These are phyloP conservation scores for Volvox reticuliferus DNA, from an alignment of 139 green algal species.

Conservation along the genomic window DNA sequence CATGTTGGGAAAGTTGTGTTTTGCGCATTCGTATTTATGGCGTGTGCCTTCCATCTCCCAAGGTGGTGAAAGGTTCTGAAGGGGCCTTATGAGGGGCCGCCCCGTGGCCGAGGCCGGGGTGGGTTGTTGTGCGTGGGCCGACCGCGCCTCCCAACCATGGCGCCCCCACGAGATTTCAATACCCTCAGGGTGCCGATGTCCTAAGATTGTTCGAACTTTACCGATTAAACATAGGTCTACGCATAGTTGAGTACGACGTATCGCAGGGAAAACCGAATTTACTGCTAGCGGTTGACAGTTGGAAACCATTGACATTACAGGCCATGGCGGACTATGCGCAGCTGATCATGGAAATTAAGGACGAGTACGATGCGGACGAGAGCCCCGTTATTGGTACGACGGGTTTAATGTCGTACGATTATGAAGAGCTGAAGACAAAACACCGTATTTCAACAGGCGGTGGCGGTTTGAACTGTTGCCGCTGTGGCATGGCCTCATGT, in stretches of 20 bases:
- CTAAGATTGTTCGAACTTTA: not conserved
- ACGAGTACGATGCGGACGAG: constrained; percentile 30
- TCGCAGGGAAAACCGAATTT: too few species aligned
- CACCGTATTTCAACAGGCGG: too few species aligned
- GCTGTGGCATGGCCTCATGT: too few species aligned
- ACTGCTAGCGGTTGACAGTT: not conserved
- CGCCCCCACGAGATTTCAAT: too few species aligned
- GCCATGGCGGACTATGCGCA: constrained; percentile 87
- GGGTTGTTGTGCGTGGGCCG: not conserved
- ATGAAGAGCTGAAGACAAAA: too few species aligned
- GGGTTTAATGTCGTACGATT: too few species aligned
- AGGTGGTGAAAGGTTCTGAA: not conserved
- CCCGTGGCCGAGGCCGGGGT: too few species aligned
- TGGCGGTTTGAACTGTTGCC: too few species aligned
- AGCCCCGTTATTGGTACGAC: constrained; percentile 70
- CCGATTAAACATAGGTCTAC: not conserved
- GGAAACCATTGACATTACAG: not conserved
- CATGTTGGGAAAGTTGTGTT: not conserved
- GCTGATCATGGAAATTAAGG: constrained; percentile 71
- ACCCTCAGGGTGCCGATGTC: too few species aligned
- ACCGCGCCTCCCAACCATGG: too few species aligned
- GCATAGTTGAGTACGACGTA: too few species aligned
- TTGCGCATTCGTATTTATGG: not conserved
- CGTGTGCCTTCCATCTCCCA: too few species aligned
- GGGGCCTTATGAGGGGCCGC: not conserved